Base-by-base conservation (phyloP, 495 filamentous ascomycete genomes). In the Hyaloscypha hepaticicola region DNA sequence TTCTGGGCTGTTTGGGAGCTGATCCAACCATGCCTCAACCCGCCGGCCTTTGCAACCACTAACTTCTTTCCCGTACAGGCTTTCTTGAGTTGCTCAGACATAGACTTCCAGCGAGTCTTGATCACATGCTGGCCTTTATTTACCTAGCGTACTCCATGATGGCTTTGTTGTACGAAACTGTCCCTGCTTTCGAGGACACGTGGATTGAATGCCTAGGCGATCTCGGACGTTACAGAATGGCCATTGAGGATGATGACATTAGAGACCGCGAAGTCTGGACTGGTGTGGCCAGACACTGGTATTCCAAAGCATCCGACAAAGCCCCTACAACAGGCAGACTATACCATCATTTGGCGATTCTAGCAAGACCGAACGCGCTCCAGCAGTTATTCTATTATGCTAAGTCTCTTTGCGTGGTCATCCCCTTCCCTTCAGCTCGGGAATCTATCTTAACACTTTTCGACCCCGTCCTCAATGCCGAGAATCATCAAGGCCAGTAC, bases 201-300 rank as follows among this genome's bases (percentile, higher is more conserved):
- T 97, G 93, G 93, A 90, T 96, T 26, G 93, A 97, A 67, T 96
- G 91, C 69, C 78, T 97, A 0, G 92, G 92, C 0, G 91, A 95
- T 72, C 74, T 95, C 3, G 88, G 85, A 0, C 75, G 79, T 4
- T 81, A 81, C 49, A 61, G 79, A 0, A 93, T 94, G 89, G 90
- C 90, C 1, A 87, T 93, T 28, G 89, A 94, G 71, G 88, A 92
- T 56, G 80, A 84, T 34, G 86, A 92, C 59, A 75, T 87, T 22
- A 76, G 82, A 12, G 90, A 94, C 51, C 82, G 89, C 0, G 92
- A 96, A 52, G 76, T 84, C 1, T 97, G 93, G 92, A 88, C 87
- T 11, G 82, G 81, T 0, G 88, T 96, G 0, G 88, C 89, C 6
- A 76, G 87, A 22, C 85, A 85, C 38, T 97, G 93, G 93, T 97